Evolutionary conservation across 106 monocot species (phyloP).

Genomic region (Vanilla planifolia): DNA sequence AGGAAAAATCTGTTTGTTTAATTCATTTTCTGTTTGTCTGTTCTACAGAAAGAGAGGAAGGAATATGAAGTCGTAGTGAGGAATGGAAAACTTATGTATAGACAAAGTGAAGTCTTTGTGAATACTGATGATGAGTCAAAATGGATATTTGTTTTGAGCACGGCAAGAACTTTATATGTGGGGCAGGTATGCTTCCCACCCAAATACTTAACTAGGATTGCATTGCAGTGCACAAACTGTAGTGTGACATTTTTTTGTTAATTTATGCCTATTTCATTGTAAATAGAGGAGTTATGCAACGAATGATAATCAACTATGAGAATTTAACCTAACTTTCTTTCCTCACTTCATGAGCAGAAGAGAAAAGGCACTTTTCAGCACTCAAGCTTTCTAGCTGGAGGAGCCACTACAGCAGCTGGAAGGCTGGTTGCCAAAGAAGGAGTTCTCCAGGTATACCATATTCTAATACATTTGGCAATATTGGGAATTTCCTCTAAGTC

Average conservation of each 20-base stretch:
- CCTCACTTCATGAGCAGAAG: constrained; percentile 55
- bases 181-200: constrained; percentile 41
- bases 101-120: constrained; percentile 29
- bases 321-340: background rate
- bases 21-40: background rate
- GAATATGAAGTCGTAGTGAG: constrained; percentile 60
- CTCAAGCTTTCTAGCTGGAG: constrained; percentile 89
- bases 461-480: background rate
- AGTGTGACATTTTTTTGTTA: too few relatives aligned
- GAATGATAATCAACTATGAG: too few relatives aligned
- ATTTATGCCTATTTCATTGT: too few relatives aligned
- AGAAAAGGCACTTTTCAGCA: constrained; percentile 80
- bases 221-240: too few relatives aligned
- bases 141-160: constrained; percentile 89
- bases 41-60: constrained; percentile 67
- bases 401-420: constrained; percentile 71
- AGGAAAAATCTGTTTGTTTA: too few relatives aligned
- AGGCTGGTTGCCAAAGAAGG: constrained; percentile 67
- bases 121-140: constrained; percentile 59
- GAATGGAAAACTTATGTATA: constrained; percentile 53
- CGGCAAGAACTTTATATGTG: constrained; percentile 52
- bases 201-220: too few relatives aligned
- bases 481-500: too few relatives aligned
- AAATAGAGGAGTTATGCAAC: too few relatives aligned
- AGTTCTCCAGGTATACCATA: constrained; percentile 18